Evolutionary conservation across 306 rosid species (phyloP), one percentile per base, ranked within the genome.

Genomic region (Dalbergia cochinchinensis): DNA sequence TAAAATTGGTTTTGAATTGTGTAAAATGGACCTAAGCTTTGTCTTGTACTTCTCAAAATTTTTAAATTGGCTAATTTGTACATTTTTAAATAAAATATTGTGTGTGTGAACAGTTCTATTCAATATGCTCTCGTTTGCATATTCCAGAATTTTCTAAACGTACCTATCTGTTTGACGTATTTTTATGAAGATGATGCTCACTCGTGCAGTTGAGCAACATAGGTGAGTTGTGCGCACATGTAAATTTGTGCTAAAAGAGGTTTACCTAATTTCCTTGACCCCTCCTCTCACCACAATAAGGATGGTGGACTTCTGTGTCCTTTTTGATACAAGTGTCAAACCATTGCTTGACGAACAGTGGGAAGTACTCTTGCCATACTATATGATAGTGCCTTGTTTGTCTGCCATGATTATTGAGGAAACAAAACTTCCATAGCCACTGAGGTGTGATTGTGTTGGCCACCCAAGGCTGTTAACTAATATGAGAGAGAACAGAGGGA

Each of bases 1-100:
- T 6, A 55, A 48, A 61, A 59, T 37, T 62, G 41, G 37, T 62
- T 80, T 72, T 71, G 57, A 69, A 61, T 39, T 50, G 33, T 71
- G 47, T 53, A 64, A 72, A 63, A 62, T 71, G 35, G 68, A 65
- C 61, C 44, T 5, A 54, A 57, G 53, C 44, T 60, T 22, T 42
- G 39, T 80, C 44, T 44, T 26, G 51, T 41, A 72, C 26, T 41
- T 64, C 41, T 12, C 31, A 65, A 45, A 65, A 55, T 6, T 12
- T 54, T 39, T 44, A 37, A 55, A 65, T 44, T 57, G 62, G 41
- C 11, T 4, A 0, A 11, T 44, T 41, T 69, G 11, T 75, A 48
- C 48, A 47, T 74, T 10, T 6, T 45, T 3, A 55, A 39, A 73
- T 14, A 58, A 59, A 58, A 60, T 60, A 11, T 22, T 54, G 60